Evolutionary conservation across 805 yeast species (phyloP).

Genomic region (Teunomyces panamensis): DNA sequence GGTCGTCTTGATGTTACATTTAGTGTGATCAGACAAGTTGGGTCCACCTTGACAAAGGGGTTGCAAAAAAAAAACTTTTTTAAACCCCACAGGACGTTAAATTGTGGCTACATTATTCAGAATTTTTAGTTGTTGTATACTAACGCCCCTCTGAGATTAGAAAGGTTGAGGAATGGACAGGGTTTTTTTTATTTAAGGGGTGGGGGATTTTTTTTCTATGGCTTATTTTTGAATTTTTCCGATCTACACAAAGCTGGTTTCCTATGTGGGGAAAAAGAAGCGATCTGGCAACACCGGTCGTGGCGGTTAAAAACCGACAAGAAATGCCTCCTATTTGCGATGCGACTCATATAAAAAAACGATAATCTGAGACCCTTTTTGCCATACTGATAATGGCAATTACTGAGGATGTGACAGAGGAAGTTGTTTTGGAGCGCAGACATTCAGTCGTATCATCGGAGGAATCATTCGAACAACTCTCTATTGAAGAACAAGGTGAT

Average conservation of each 20-base stretch:
- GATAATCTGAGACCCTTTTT: background rate
- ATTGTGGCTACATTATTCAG: no score
- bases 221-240: background rate
- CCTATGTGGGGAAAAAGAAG: background rate
- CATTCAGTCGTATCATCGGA: background rate
- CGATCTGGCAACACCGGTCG: background rate
- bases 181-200: background rate
- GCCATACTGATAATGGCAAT: background rate
- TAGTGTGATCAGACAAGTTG: no score
- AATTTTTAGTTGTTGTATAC: no score
- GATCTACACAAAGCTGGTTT: background rate
- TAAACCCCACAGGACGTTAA: no score
- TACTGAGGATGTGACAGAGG: background rate
- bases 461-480: background rate
- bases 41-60: no score
- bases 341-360: background rate
- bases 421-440: background rate
- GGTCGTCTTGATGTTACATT: background rate
- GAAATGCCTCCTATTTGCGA: background rate
- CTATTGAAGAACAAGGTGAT: background rate
- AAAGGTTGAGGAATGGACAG: no score
- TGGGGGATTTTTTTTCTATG: background rate
- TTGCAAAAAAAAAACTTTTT: no score
- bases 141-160: no score
- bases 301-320: background rate